These are phyloP conservation scores for Dendrobium huoshanense DNA, from an alignment of 106 monocot genomes.

Conservation along the genomic window DNA sequence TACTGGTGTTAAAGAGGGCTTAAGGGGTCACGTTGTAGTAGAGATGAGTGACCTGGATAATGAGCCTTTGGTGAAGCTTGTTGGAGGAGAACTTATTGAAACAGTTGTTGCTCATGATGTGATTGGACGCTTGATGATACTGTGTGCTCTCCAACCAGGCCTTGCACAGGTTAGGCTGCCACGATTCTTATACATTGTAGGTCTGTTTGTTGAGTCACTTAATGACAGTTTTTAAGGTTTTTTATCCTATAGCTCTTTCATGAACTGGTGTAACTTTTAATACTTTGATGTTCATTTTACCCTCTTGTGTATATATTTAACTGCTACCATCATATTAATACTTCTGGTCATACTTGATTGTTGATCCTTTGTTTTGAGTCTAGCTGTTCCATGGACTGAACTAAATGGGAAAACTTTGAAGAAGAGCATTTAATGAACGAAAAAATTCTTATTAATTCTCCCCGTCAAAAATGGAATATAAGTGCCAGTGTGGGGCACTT, in stretches of 20 bases:
- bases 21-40: slow-evolving; percentile 87
- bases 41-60: slow-evolving; percentile 96
- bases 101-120: slow-evolving; percentile 99
- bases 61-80: slow-evolving; percentile 90
- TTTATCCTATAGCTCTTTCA: neutral
- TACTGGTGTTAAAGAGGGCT: slow-evolving; percentile 92
- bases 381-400: neutral
- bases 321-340: neutral
- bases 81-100: slow-evolving; percentile 87
- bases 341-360: neutral
- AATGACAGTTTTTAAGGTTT: neutral
- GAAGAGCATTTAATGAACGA: neutral
- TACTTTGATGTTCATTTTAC: neutral
- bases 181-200: neutral
- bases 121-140: slow-evolving; percentile 97
- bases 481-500: neutral
- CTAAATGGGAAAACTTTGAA: neutral
- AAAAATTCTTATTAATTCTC: neutral
- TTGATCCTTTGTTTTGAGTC: neutral
- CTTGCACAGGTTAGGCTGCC: slow-evolving; percentile 71
- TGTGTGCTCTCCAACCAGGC: slow-evolving; percentile 93
- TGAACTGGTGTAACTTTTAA: neutral
- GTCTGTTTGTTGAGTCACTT: neutral
- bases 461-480: neutral
- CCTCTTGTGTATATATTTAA: neutral